These are phyloP conservation scores for Batrachochytrium dendrobatidis DNA, from an alignment of 371 early-diverging fungal genomes.

Conservation along the genomic window DNA sequence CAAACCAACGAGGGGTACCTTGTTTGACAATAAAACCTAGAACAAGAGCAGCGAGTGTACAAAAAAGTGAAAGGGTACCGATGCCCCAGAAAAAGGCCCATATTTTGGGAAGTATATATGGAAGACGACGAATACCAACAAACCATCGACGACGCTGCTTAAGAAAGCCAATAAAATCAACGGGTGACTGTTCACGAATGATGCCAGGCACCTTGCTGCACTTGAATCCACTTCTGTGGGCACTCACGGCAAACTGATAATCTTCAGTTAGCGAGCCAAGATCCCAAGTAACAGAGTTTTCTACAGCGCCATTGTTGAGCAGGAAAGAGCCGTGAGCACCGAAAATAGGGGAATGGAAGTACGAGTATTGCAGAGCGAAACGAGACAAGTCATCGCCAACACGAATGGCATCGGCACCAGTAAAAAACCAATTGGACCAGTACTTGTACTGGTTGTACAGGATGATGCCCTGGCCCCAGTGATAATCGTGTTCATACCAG, in stretches of 20 bases:
- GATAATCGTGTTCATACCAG: constrained; percentile 42
- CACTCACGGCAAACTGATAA: constrained; percentile 40
- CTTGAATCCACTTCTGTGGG: constrained; percentile 41
- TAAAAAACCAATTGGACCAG: constrained; percentile 47
- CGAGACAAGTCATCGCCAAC: constrained; percentile 47
- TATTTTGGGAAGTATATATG: constrained; percentile 37
- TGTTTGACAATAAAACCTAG: constrained; percentile 26
- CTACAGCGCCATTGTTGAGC: constrained; percentile 41
- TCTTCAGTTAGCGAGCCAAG: constrained; percentile 45
- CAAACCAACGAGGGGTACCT: constrained; percentile 45
- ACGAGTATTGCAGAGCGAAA: constrained; percentile 46
- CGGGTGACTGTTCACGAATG: constrained; percentile 45
- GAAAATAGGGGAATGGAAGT: constrained; percentile 44
- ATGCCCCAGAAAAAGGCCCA: constrained; percentile 46
- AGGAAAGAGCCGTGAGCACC: constrained; percentile 50
- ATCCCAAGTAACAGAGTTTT: constrained; percentile 48
- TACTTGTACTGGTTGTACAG: constrained; percentile 49
- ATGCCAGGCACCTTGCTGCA: constrained; percentile 43
- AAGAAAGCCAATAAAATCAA: constrained; percentile 40
- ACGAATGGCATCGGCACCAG: constrained; percentile 46
- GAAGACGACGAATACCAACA: constrained; percentile 44
- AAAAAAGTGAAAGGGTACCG: constrained; percentile 31
- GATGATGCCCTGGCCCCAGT: constrained; percentile 48
- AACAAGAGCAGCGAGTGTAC: constrained; percentile 34
- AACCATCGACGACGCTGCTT: constrained; percentile 49